These are phyloP conservation scores for Globisporangium spinosum DNA, from an alignment of 352 stramenopile genomes.

Conservation along the genomic window DNA sequence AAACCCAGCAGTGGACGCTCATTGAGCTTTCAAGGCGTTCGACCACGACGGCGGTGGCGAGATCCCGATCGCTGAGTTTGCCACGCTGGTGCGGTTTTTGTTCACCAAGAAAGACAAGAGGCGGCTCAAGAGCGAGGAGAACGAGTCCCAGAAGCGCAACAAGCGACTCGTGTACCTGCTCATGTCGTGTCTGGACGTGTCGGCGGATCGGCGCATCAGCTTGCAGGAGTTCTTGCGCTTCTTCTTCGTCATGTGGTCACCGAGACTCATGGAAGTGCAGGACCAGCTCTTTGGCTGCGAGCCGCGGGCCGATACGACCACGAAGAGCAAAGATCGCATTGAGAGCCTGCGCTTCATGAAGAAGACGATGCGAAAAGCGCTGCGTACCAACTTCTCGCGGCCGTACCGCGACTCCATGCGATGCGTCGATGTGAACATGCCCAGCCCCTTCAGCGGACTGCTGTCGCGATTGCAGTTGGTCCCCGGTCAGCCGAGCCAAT, in stretches of 20 bases:
- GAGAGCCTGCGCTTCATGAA: conserved; percentile 20
- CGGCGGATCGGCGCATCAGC: conserved; percentile 37
- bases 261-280: conserved; percentile 45
- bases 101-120: conserved; percentile 24
- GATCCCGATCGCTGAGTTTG: conserved; percentile 51
- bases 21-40: conserved; percentile 47
- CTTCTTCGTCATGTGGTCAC: conserved; percentile 55
- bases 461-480: conserved; percentile 31
- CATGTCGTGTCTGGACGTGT: conserved; percentile 46
- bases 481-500: neutral
- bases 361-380: conserved; percentile 27
- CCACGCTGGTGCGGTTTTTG: conserved; percentile 43
- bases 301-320: neutral
- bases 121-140: conserved; percentile 21
- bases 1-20: conserved; percentile 44
- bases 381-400: conserved; percentile 51
- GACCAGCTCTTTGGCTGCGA: conserved; percentile 34
- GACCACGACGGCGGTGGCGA: conserved; percentile 41
- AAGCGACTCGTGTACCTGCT: conserved; percentile 53
- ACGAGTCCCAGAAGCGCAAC: conserved; percentile 9
- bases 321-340: conserved; percentile 1
- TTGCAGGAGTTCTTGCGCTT: conserved; percentile 47
- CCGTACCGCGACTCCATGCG: conserved; percentile 55
- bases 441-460: conserved; percentile 37
- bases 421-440: conserved; percentile 33